phyloP scores from a whole-genome alignment of 2,329 filamentous ascomycete genomes.

The Nemania diffusa region DNA sequence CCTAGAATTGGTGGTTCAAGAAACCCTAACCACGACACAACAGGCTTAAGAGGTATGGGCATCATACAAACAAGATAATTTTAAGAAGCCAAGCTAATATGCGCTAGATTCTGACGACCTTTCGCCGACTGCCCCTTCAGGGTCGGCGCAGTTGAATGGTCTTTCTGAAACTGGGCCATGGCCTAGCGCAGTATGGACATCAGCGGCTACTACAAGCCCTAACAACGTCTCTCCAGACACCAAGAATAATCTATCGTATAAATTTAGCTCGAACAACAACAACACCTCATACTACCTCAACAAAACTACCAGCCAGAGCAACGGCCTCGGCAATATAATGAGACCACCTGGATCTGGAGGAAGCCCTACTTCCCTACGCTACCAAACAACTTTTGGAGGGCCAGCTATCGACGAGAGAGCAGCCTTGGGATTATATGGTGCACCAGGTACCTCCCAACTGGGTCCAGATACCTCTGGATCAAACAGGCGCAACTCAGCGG shows the following conservation, averaged over 20 bases:
- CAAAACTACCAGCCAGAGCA: conserved; percentile 57
- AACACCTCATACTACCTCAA: conserved; percentile 59
- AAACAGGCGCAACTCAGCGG: conserved; percentile 46
- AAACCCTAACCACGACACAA: conserved; percentile 57
- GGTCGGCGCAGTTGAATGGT: conserved; percentile 74
- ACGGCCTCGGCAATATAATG: conserved; percentile 50
- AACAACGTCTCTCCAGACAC: conserved; percentile 66
- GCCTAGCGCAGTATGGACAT: conserved; percentile 69
- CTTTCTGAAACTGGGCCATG: conserved; percentile 76
- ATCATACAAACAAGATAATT: conserved; percentile 19
- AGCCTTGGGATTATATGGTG: conserved; percentile 33
- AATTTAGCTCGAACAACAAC: conserved; percentile 57
- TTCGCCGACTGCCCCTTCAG: conserved; percentile 66
- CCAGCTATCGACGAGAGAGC: conserved; percentile 44
- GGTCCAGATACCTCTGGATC: conserved; percentile 29
- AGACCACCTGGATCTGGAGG: conserved; percentile 57
- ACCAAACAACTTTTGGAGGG: conserved; percentile 40
- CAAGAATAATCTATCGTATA: conserved; percentile 60
- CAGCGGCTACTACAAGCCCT: conserved; percentile 52
- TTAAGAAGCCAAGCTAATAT: conserved; percentile 35
- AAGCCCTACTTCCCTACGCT: conserved; percentile 57
- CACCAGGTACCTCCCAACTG: conserved; percentile 33
- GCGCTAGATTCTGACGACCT: conserved; percentile 52
- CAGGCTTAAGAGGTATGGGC: conserved; percentile 60
- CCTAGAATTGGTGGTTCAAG: conserved; percentile 59